These are phyloP conservation scores for Botrytis porri DNA, from an alignment of 2,329 filamentous ascomycete genomes.

Conservation along the genomic window DNA sequence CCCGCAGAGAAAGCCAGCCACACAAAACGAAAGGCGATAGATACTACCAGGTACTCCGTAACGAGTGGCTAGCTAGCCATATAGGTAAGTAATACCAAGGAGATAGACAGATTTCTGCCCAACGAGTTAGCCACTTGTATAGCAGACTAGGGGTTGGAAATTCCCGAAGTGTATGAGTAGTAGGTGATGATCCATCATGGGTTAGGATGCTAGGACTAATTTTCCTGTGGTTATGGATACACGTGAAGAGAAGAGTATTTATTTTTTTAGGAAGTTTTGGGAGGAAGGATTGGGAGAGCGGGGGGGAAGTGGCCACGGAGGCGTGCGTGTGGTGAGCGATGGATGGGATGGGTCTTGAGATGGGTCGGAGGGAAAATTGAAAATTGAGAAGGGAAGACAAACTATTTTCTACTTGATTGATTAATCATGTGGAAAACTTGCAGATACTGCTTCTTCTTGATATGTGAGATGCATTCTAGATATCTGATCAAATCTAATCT, in stretches of 20 bases:
- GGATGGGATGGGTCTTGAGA: neutral
- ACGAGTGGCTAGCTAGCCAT: neutral
- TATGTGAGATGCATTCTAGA: neutral
- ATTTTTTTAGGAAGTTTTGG: neutral
- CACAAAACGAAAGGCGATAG: neutral
- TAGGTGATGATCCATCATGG: neutral
- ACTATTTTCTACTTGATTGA: neutral
- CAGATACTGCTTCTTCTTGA: neutral
- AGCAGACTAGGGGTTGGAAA: no score
- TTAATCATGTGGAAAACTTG: neutral
- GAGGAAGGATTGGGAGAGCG: neutral
- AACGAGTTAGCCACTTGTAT: neutral
- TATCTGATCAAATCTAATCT: rapidly evolving
- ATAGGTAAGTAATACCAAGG: no score
- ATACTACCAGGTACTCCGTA: neutral
- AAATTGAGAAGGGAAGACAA: neutral
- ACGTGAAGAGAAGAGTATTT: neutral
- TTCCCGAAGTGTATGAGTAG: no score
- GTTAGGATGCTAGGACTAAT: neutral
- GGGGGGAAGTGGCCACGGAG: neutral
- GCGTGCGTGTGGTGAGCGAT: neutral
- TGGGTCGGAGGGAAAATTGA: neutral
- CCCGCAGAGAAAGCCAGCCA: neutral
- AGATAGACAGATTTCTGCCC: neutral
- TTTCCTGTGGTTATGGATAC: neutral